Evolutionary conservation across 2,329 filamentous ascomycete genomes (phyloP), one percentile per base, ranked within the genome.

Genomic region (Fusarium citri): DNA sequence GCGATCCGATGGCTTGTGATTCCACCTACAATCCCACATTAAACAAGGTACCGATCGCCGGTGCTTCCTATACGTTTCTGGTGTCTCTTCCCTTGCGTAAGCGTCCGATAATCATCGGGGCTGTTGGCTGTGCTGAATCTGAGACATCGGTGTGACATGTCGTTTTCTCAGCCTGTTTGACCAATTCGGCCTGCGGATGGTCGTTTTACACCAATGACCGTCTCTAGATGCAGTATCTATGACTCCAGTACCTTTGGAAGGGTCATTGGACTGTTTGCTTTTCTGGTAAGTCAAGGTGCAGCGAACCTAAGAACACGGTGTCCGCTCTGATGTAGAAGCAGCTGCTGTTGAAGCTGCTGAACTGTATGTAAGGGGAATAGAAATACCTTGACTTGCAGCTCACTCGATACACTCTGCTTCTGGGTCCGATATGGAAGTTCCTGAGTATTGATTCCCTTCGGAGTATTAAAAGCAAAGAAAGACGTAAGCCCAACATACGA

Each of bases 401-500:
- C 10, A n/a, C 18, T 37, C 11, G 10, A 4, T n/a, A 10, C 2
- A n/a, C 9, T 7, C 18, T 12, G 34, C 6, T n/a, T 18, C 4
- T 4, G 6, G 4, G 18, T n/a, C 2, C 10, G 7, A n/a, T 6
- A 37, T 9, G 12, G 11, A 6, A n/a, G 10, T n/a, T n/a, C 12
- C 34, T 18, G 12, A 7, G 18, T 11, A 6, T 12, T 7, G 10
- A 37, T 12, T n/a, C 10, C 34, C 6, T 37, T 34, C 10, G 6
- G 34, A 7, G 18, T n/a, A 37, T 9, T n/a, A n/a, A 37, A 37
- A 11, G 34, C 34, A 37, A 37, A 37, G 18, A 37, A 37, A 37
- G 34, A n/a, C 10, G 3, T 18, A 37, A n/a, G 9, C 5, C 34
- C 18, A 37, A 5, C 34, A 37, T 4, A 37, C 10, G 18, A 37